Conservation (phyloP, 495 filamentous ascomycete genomes). For the Opeltia flavorubescens region DNA sequence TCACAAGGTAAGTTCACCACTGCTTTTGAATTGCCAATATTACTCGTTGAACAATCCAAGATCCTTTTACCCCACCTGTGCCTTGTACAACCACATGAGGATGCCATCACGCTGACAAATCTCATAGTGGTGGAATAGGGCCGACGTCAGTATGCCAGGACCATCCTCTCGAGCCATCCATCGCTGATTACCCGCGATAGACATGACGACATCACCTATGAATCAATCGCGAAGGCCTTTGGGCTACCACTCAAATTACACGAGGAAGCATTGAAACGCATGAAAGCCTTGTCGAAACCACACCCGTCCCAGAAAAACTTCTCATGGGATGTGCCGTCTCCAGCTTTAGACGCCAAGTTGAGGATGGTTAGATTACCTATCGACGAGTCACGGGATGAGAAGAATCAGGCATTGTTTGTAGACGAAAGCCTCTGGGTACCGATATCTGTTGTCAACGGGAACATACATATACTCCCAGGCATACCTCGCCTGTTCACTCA, state of each 20-base stretch:
- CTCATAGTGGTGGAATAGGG: constrained; percentile 73
- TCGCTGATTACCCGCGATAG: constrained; percentile 26
- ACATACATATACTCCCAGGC: constrained; percentile 85
- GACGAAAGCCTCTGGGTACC: constrained; percentile 84
- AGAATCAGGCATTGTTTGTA: constrained; percentile 62
- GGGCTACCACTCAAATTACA: constrained; percentile 61
- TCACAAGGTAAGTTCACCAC: constrained; percentile 43
- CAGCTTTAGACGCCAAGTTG: constrained; percentile 61
- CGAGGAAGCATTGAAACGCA: constrained; percentile 56
- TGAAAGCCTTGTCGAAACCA: constrained; percentile 66
- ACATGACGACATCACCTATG: constrained; percentile 96
- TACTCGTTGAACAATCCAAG: no score
- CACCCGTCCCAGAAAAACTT: constrained; percentile 62
- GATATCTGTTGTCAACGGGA: constrained; percentile 72
- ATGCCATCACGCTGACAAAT: constrained; percentile 3
- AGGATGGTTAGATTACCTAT: constrained; percentile 81
- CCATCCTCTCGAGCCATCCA: not conserved
- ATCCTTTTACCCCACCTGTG: no score
- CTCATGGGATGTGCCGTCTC: constrained; percentile 71
- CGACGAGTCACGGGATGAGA: constrained; percentile 43
- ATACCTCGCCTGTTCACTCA: constrained; percentile 72
- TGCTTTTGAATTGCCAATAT: no score
- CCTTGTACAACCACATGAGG: not conserved
- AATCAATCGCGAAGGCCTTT: constrained; percentile 86
- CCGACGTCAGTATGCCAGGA: constrained; percentile 52